These are phyloP conservation scores for Dipodascus geniculatus DNA, from an alignment of 805 yeast genomes.

Conservation along the genomic window DNA sequence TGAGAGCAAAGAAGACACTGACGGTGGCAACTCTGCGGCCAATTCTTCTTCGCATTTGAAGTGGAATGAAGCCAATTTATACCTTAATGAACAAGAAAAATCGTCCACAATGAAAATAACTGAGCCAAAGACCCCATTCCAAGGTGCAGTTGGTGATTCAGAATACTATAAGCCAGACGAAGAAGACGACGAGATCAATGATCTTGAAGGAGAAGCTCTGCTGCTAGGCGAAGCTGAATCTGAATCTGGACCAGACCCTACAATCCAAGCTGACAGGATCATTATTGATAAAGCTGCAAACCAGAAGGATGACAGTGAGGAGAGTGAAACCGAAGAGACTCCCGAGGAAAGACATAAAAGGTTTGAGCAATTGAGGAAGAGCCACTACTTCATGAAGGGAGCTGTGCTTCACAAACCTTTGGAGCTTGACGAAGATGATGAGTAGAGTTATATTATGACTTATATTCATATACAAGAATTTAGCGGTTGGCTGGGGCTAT, in stretches of 20 bases:
- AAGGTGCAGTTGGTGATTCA: constrained; percentile 74
- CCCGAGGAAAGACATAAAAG: constrained; percentile 51
- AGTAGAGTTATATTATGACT: constrained; percentile 10
- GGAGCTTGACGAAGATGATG: constrained; percentile 20
- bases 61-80: constrained; percentile 80
- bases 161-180: constrained; percentile 59
- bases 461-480: too few species aligned
- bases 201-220: constrained; percentile 29
- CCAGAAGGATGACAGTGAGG: constrained; percentile 29
- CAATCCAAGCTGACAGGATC: constrained; percentile 18
- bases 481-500: constrained; percentile 9
- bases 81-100: constrained; percentile 61
- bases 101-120: constrained; percentile 71
- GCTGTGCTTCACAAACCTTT: constrained; percentile 17
- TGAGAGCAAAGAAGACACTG: constrained; percentile 6
- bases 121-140: constrained; percentile 93
- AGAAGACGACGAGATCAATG: constrained; percentile 31
- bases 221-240: constrained; percentile 24
- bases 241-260: constrained; percentile 11
- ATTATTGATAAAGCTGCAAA: constrained; percentile 19
- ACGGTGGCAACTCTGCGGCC: constrained; percentile 8
- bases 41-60: constrained; percentile 34
- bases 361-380: constrained; percentile 70
- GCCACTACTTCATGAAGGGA: constrained; percentile 52
- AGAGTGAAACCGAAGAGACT: constrained; percentile 28